These are phyloP conservation scores for Alternaria brassicicola DNA, from an alignment of 2,329 filamentous ascomycete species.

Conservation along the genomic window DNA sequence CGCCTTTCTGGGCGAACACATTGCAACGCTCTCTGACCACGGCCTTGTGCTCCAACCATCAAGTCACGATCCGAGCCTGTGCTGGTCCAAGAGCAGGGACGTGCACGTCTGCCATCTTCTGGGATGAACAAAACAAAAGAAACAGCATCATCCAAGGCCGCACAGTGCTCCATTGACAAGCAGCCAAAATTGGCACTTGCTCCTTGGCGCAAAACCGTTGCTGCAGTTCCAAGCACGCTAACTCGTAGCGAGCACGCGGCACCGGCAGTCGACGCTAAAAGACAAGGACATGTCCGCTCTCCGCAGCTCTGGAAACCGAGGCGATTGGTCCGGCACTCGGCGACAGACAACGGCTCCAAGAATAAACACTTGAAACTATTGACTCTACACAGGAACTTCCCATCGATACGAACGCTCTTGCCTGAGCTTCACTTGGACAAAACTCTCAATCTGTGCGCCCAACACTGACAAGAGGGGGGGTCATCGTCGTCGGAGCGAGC, in stretches of 20 bases:
- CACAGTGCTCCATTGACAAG: neutral
- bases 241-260: constrained; percentile 7
- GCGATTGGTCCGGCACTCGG: neutral
- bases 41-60: neutral
- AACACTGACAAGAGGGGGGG: neutral
- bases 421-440: neutral
- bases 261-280: constrained; percentile 3
- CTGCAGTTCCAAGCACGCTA: neutral
- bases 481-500: neutral
- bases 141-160: neutral
- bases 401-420: neutral
- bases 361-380: neutral
- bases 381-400: neutral
- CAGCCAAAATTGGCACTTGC: neutral
- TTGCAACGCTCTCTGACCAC: neutral
- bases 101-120: neutral
- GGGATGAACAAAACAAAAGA: neutral
- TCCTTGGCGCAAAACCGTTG: constrained; percentile 3
- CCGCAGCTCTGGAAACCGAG: neutral
- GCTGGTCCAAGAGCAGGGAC: neutral
- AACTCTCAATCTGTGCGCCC: neutral
- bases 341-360: neutral
- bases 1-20: neutral
- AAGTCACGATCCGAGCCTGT: neutral
- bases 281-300: neutral